Conservation (phyloP, 768 basidiomycete species). For the Boletales sp. region DNA sequence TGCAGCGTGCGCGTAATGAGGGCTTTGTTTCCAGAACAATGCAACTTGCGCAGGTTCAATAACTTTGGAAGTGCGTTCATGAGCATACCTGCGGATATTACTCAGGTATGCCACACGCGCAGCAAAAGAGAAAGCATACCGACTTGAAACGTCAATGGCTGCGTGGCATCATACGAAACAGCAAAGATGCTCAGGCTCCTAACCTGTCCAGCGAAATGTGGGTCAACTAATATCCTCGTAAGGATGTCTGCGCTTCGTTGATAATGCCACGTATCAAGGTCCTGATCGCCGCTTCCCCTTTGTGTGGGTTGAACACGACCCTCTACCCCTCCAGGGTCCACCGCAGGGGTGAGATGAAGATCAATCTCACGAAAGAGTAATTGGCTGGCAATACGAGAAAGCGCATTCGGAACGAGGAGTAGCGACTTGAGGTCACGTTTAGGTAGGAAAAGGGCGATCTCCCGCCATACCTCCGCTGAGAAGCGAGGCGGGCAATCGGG, state of each 20-base stretch:
- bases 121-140: constrained; percentile 34
- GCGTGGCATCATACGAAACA: constrained; percentile 43
- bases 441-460: constrained; percentile 60
- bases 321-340: constrained; percentile 21
- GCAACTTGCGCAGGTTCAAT: constrained; percentile 53
- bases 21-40: constrained; percentile 55
- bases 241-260: constrained; percentile 71
- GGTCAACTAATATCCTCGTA: constrained; percentile 59
- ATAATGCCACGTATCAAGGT: constrained; percentile 45
- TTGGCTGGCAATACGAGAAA: constrained; percentile 68
- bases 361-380: constrained; percentile 62
- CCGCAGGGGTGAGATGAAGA: constrained; percentile 50
- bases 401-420: constrained; percentile 58
- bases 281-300: constrained; percentile 18
- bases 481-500: constrained; percentile 49
- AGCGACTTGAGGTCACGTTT: constrained; percentile 62
- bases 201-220: constrained; percentile 54
- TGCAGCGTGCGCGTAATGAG: constrained; percentile 50
- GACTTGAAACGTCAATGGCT: constrained; percentile 59
- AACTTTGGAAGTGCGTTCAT: constrained; percentile 66
- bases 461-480: constrained; percentile 69
- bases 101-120: not conserved
- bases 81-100: constrained; percentile 50
- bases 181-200: constrained; percentile 59
- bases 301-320: constrained; percentile 10